Base-by-base conservation (phyloP, 2,329 filamentous ascomycete genomes). In the Diaporthe amygdali region DNA sequence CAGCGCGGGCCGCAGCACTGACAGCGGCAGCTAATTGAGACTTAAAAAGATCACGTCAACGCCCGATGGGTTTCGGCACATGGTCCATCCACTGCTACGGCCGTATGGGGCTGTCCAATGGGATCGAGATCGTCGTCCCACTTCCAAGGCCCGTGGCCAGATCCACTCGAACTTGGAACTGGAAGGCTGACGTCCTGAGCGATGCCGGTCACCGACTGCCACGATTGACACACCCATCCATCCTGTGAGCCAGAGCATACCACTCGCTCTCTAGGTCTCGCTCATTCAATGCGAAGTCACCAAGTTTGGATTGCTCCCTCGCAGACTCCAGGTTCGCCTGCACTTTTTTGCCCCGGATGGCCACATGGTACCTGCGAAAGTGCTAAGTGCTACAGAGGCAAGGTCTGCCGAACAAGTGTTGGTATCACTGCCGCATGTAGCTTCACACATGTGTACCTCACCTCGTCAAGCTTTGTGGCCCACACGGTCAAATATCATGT, bases 11-110 rank as follows among this genome's bases (percentile, higher is more conserved):
- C 41, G 59, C 41, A 17, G 20, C 7, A 46, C 39, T 63, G 59
- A 63, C 59, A 63, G 59, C 59, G 59, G 59, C 27, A 63, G 41
- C 59, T 63, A 63, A 47, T 25, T 47, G 27, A 47, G 20, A 15
- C 41, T 14, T 39, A 14, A 39, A 6, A 8, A 14, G 37, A 25
- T 22, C 30, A 7, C 5, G 4, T 14, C 41, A 47, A 17, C 41
- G 12, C 41, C 59, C 59, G 59, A 63, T 63, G 30, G 30, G 41
- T 63, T 63, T 63, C 59, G 59, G 59, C 22, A 17, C 41, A 7
- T 6, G 1, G n/a, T 37, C 20, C 12, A 34, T 46, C 59, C 3
- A 47, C 27, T 22, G 20, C 14, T 63, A 22, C 41, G 56, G 39
- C 25, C 39, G 41, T 63, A 63, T 20, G 15, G n/a, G n/a, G 9